Conservation (phyloP, 1,284 basidiomycete genomes). For the Ustilago curta region DNA sequence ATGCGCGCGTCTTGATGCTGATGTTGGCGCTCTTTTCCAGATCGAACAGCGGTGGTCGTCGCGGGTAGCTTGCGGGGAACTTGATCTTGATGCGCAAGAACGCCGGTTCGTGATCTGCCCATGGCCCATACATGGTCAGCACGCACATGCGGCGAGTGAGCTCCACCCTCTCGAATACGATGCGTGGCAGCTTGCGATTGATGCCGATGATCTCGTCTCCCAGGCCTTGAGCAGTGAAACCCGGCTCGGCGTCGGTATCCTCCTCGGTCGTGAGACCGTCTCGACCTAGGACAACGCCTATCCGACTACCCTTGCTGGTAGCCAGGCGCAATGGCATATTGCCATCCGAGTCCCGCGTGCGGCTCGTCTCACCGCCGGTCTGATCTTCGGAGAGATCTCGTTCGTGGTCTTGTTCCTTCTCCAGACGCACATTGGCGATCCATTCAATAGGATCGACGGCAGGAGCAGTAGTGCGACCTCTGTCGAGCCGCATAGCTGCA, state of each 20-base stretch:
- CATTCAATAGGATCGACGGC: constrained; percentile 55
- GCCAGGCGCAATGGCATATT: constrained; percentile 8
- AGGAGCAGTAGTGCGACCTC: constrained; percentile 35
- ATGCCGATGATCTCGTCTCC: constrained; percentile 60
- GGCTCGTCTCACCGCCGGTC: constrained; percentile 22
- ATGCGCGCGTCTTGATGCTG: constrained; percentile 59
- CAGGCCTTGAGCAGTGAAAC: constrained; percentile 42
- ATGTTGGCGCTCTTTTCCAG: constrained; percentile 64
- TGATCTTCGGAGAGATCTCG: constrained; percentile 20
- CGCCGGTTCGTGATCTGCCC: constrained; percentile 58
- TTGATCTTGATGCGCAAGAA: constrained; percentile 62
- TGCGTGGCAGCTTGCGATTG: constrained; percentile 51
- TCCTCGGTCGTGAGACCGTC: constrained; percentile 33
- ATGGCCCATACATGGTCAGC: constrained; percentile 63
- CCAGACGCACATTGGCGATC: constrained; percentile 57
- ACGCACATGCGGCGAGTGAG: constrained; percentile 58
- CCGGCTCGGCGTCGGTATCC: constrained; percentile 33
- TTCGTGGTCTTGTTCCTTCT: constrained; percentile 38
- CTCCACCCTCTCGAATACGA: constrained; percentile 62
- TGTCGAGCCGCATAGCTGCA: constrained; percentile 46
- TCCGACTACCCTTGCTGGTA: constrained; percentile 12
- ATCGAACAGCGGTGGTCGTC: constrained; percentile 56
- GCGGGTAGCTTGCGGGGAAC: constrained; percentile 61
- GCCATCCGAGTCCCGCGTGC: constrained; percentile 19
- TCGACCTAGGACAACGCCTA: constrained; percentile 19